These are phyloP conservation scores for Tirmania nivea DNA, from an alignment of 495 filamentous ascomycete genomes.

Conservation along the genomic window DNA sequence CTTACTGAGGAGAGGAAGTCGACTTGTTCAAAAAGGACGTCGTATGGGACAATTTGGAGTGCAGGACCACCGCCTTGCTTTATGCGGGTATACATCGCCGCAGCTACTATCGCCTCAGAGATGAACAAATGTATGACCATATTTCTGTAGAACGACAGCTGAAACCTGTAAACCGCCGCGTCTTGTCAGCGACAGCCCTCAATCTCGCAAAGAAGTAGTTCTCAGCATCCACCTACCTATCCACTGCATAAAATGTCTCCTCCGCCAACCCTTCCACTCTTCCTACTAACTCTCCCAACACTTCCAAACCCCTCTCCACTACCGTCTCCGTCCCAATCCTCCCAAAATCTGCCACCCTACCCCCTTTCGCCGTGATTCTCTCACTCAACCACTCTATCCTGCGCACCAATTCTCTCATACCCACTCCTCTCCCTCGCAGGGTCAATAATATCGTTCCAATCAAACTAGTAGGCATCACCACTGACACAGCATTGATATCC, in stretches of 20 bases:
- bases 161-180: slow-evolving; percentile 33
- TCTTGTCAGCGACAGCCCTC: too few relatives aligned
- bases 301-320: slow-evolving; percentile 75
- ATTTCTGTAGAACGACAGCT: slow-evolving; percentile 92
- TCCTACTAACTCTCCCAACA: slow-evolving; percentile 74
- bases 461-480: slow-evolving; percentile 91
- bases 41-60: slow-evolving; percentile 55
- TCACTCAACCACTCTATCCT: slow-evolving; percentile 78
- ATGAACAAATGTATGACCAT: slow-evolving; percentile 99
- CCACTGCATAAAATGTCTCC: slow-evolving; percentile 78
- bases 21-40: slow-evolving; percentile 50
- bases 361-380: slow-evolving; percentile 63
- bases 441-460: slow-evolving; percentile 89
- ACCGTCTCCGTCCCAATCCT: slow-evolving; percentile 52
- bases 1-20: slow-evolving; percentile 44
- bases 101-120: slow-evolving; percentile 68
- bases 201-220: too few relatives aligned
- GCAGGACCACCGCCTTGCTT: slow-evolving; percentile 71
- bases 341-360: slow-evolving; percentile 83
- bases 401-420: slow-evolving; percentile 61
- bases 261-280: slow-evolving; percentile 53
- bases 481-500: slow-evolving; percentile 86
- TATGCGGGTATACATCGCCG: slow-evolving; percentile 68
- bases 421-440: slow-evolving; percentile 75
- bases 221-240: slow-evolving; percentile 26